Evolutionary conservation across 352 stramenopile species (phyloP).

Genomic region (Phytopythium vexans): DNA sequence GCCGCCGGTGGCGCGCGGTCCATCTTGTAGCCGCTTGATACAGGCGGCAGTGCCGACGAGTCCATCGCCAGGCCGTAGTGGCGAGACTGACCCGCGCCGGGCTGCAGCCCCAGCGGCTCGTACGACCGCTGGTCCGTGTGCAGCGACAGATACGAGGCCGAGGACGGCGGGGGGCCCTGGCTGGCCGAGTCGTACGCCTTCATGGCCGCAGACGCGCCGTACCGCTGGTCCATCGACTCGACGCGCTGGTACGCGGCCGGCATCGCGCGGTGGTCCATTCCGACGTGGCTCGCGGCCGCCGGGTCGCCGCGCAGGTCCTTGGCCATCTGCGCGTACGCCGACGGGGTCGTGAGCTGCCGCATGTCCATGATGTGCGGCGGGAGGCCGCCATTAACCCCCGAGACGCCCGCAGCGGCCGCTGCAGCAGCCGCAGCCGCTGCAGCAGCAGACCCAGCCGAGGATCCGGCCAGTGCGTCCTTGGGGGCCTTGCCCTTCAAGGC

Average conservation of each 20-base stretch:
- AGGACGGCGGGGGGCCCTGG: constrained; percentile 9
- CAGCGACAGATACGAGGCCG: constrained; percentile 68
- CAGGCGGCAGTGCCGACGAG: constrained; percentile 32
- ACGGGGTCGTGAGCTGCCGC: constrained; percentile 70
- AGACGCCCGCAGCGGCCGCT: constrained; percentile 1
- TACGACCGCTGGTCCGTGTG: constrained; percentile 75
- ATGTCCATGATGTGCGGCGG: constrained; percentile 81
- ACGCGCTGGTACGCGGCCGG: constrained; percentile 49
- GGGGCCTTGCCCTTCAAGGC: constrained; percentile 63
- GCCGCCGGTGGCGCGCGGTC: constrained; percentile 22
- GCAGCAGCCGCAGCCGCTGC: background rate
- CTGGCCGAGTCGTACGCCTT: constrained; percentile 57
- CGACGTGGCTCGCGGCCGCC: constrained; percentile 15
- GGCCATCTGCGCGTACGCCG: constrained; percentile 31
- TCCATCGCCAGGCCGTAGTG: constrained; percentile 59
- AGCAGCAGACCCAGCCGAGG: background rate
- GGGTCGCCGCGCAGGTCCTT: constrained; percentile 45
- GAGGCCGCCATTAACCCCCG: constrained; percentile 8
- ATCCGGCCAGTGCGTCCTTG: constrained; percentile 34
- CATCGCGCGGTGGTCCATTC: constrained; percentile 46
- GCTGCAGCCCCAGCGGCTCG: constrained; percentile 61
- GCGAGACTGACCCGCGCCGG: constrained; percentile 18
- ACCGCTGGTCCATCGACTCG: constrained; percentile 70
- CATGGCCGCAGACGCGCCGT: constrained; percentile 14
- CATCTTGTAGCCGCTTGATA: constrained; percentile 61